Conservation (phyloP, 2,329 filamentous ascomycete genomes). For the Xylariales sp. region DNA sequence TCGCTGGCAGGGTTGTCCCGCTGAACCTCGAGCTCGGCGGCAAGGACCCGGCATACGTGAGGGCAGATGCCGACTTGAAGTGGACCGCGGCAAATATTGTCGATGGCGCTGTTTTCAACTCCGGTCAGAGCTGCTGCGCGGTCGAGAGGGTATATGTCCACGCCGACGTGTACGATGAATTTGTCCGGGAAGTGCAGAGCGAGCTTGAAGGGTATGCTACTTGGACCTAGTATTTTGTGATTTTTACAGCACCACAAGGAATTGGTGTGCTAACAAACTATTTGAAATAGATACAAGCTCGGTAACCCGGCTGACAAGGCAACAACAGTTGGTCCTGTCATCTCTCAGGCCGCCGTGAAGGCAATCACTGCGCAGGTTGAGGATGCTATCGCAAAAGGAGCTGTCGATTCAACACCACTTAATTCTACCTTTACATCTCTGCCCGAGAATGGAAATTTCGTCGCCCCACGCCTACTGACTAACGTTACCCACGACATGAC, state of each 20-base stretch:
- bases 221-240: no score
- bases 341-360: not conserved
- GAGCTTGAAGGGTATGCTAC: constrained; percentile 71
- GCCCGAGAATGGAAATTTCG: no score
- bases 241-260: no score
- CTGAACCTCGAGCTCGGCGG: constrained; percentile 90
- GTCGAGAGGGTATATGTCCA: constrained; percentile 91
- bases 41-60: constrained; percentile 90
- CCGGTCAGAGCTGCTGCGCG: constrained; percentile 92
- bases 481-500: not conserved
- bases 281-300: not conserved
- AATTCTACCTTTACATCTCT: no score
- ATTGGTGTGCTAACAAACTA: no score
- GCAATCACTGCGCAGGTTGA: no score
- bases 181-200: constrained; percentile 73
- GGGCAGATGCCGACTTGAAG: constrained; percentile 77
- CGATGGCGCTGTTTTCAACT: constrained; percentile 95
- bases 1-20: constrained; percentile 76
- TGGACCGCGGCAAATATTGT: constrained; percentile 96
- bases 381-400: no score
- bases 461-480: no score
- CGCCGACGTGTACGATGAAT: constrained; percentile 76
- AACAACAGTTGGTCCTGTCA: not conserved
- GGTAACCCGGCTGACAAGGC: not conserved
- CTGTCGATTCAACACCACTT: no score